A percentile compares a stretch with the other conserved stretches of the same genome.
phyloP scores from a whole-genome alignment of 2,329 filamentous ascomycete species.

The Helotiales sp. region DNA sequence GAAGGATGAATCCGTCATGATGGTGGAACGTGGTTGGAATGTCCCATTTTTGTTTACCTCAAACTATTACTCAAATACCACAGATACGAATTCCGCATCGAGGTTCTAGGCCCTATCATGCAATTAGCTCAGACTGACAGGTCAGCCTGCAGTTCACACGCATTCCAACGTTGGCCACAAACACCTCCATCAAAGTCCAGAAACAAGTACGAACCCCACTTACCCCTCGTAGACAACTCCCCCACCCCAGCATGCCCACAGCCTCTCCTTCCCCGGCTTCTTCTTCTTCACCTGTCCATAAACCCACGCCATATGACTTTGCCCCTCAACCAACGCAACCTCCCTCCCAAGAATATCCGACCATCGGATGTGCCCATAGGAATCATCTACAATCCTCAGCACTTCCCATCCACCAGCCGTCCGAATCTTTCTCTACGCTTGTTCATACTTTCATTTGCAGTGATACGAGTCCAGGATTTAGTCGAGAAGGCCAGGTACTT shows the following conservation, averaged over 20 bases:
- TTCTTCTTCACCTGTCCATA: neutral
- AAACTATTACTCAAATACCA: no score
- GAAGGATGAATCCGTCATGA: no score
- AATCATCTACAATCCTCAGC: neutral
- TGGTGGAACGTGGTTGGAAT: no score
- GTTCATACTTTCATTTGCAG: neutral
- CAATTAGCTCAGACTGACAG: neutral
- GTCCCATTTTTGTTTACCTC: no score
- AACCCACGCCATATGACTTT: neutral
- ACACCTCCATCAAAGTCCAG: neutral
- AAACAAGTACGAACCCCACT: neutral
- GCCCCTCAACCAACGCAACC: neutral
- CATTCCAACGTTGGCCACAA: no score
- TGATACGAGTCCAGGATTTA: neutral
- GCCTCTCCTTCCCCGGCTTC: neutral
- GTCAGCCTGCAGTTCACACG: no score
- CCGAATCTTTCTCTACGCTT: neutral
- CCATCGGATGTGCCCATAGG: neutral
- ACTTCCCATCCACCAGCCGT: neutral
- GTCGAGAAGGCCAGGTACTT: neutral
- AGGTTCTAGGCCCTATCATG: neutral
- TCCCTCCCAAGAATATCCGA: neutral
- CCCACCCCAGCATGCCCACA: neutral
- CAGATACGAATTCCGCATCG: neutral
- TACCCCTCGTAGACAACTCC: neutral